Percentiles rank a stretch among this genome's conserved stretches.
Evolutionary conservation across 805 yeast genomes (phyloP).

Genomic region (Komagataella populi): DNA sequence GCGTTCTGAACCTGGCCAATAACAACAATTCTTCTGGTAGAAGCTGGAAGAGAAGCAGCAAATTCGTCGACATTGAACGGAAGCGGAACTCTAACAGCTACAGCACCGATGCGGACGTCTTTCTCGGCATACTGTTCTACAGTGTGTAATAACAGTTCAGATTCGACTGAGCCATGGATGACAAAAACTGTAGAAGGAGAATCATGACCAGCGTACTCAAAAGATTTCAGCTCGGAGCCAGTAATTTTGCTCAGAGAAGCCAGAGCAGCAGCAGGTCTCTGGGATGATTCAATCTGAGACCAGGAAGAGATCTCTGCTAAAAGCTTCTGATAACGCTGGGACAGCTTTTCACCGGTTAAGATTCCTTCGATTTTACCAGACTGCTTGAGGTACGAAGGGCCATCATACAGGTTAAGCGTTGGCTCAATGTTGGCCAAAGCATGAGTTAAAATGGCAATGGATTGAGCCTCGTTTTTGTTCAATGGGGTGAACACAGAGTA

Average conservation of each 20-base stretch:
- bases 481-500: constrained; percentile 62
- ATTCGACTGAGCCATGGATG: constrained; percentile 61
- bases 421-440: constrained; percentile 46
- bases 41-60: constrained; percentile 38
- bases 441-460: constrained; percentile 48
- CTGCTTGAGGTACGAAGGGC: constrained; percentile 46
- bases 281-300: constrained; percentile 14
- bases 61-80: constrained; percentile 65
- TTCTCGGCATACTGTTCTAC: constrained; percentile 21
- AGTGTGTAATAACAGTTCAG: constrained; percentile 35
- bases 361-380: constrained; percentile 31
- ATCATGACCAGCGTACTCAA: constrained; percentile 56
- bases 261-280: constrained; percentile 32
- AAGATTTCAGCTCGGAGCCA: constrained; percentile 35
- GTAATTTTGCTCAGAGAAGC: constrained; percentile 35
- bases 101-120: constrained; percentile 39
- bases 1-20: constrained; percentile 37
- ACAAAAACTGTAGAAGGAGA: constrained; percentile 68
- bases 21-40: constrained; percentile 50
- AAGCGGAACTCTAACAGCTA: constrained; percentile 63
- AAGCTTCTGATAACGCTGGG: constrained; percentile 24
- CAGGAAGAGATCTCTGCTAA: constrained; percentile 14
- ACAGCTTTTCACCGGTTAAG: constrained; percentile 27
- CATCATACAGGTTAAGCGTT: constrained; percentile 68
- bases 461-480: constrained; percentile 49